Percentiles rank a stretch among this genome's conserved stretches.
Conservation (phyloP, 2,329 filamentous ascomycete species). For the Ceratocystis harringtonii region DNA sequence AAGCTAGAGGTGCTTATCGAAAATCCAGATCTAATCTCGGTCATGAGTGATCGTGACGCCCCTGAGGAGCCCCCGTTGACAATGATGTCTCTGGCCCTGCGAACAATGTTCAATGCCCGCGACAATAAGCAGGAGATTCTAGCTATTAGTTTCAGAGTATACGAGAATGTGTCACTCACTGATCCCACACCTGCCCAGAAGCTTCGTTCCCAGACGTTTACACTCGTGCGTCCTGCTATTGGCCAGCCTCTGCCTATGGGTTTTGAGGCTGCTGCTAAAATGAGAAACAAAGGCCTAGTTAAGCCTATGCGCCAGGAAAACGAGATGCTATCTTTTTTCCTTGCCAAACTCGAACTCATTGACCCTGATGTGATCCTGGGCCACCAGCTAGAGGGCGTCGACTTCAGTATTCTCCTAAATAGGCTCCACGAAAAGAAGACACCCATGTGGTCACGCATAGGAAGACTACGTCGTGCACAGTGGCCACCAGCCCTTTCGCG, state of each 20-base stretch:
- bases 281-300: slow-evolving; percentile 60
- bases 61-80: slow-evolving; percentile 76
- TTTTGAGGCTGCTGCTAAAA: slow-evolving; percentile 61
- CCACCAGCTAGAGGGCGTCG: slow-evolving; percentile 92
- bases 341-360: slow-evolving; percentile 72
- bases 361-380: slow-evolving; percentile 92
- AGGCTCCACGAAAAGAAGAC: slow-evolving; percentile 81
- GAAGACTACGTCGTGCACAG: slow-evolving; percentile 62
- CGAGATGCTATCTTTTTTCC: slow-evolving; percentile 72
- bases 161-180: slow-evolving; percentile 73
- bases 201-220: slow-evolving; percentile 80
- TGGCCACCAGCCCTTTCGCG: slow-evolving; percentile 85
- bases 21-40: slow-evolving; percentile 60
- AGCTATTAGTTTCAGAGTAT: slow-evolving; percentile 78
- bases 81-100: slow-evolving; percentile 84
- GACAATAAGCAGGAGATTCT: slow-evolving; percentile 96
- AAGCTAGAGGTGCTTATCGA: slow-evolving; percentile 78
- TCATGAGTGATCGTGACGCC: slow-evolving; percentile 62
- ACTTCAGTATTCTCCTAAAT: slow-evolving; percentile 80
- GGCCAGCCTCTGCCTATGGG: slow-evolving; percentile 60
- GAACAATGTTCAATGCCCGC: slow-evolving; percentile 76
- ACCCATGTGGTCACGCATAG: slow-evolving; percentile 86
- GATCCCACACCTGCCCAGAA: slow-evolving; percentile 83
- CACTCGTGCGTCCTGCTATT: slow-evolving; percentile 68
- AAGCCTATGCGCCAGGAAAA: slow-evolving; percentile 72